phyloP scores from a whole-genome alignment of 2,329 filamentous ascomycete species.

The Microascus cirrosus region DNA sequence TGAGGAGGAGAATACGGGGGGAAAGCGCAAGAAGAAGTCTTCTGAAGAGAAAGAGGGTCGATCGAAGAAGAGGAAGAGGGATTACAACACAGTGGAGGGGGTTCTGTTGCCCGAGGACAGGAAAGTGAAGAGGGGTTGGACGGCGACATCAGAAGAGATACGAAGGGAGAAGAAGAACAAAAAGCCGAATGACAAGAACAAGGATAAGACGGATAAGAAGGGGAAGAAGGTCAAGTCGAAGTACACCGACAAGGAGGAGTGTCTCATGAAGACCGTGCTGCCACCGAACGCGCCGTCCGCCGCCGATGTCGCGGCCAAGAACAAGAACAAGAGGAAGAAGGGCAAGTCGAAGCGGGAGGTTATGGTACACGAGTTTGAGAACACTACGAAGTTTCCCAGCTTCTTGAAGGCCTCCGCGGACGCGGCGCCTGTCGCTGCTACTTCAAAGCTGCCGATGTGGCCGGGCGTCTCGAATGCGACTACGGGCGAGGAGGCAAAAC shows the following conservation, averaged over 20 bases:
- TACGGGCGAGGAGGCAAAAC: not conserved
- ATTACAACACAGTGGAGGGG: constrained; percentile 45
- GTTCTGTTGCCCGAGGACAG: constrained; percentile 62
- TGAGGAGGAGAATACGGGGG: constrained; percentile 15
- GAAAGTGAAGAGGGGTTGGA: constrained; percentile 85
- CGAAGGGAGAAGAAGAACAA: constrained; percentile 33
- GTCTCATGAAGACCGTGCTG: constrained; percentile 73
- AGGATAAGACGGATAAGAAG: constrained; percentile 39
- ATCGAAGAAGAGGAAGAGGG: constrained; percentile 39
- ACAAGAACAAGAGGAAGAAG: constrained; percentile 48
- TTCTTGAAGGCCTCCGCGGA: constrained; percentile 51
- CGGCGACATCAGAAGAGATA: constrained; percentile 47
- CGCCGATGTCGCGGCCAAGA: constrained; percentile 26
- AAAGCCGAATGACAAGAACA: constrained; percentile 33
- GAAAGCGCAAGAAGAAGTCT: constrained; percentile 30
- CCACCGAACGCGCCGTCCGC: constrained; percentile 34
- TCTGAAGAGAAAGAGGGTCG: constrained; percentile 14
- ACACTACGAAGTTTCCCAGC: constrained; percentile 69
- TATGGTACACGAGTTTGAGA: constrained; percentile 81
- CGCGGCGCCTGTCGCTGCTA: not conserved
- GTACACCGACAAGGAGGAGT: constrained; percentile 70
- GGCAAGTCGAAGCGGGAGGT: constrained; percentile 39
- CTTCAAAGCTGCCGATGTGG: not conserved
- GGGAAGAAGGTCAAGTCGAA: constrained; percentile 56
- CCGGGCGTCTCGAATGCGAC: not conserved